A percentile compares a stretch with the other conserved stretches of the same genome.
phyloP scores from a whole-genome alignment of 2,329 filamentous ascomycete species.

The Septoria linicola region DNA sequence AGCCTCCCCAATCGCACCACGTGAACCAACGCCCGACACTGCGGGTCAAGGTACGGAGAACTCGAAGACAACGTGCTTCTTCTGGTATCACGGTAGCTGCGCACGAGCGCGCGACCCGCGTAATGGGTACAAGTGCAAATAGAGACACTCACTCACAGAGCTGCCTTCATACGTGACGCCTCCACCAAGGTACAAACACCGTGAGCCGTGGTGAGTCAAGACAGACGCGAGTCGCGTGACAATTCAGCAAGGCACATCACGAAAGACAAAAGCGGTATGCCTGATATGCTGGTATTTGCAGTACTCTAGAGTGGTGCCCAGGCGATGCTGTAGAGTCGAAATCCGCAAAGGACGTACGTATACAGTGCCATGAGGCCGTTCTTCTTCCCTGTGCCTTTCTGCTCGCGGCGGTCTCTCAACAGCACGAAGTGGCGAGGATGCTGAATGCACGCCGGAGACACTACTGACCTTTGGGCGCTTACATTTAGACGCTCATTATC shows the following conservation, averaged over 20 bases:
- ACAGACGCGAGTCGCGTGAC: too few species aligned
- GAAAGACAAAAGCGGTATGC: too few species aligned
- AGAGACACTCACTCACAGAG: slow-evolving; percentile 18
- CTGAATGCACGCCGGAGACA: too few species aligned
- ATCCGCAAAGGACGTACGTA: not conserved
- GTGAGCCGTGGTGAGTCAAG: too few species aligned
- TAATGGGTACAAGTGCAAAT: slow-evolving; percentile 8
- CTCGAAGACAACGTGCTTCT: slow-evolving; percentile 18
- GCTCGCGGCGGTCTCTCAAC: too few species aligned
- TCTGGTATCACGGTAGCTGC: slow-evolving; percentile 28
- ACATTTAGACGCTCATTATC: not conserved
- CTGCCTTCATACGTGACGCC: slow-evolving; percentile 18
- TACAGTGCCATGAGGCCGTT: too few species aligned
- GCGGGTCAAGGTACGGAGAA: not conserved
- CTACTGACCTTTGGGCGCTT: too few species aligned
- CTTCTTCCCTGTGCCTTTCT: too few species aligned
- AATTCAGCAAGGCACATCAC: too few species aligned
- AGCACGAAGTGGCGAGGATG: too few species aligned
- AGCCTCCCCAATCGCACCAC: not conserved
- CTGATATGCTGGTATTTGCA: too few species aligned
- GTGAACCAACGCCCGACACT: not conserved
- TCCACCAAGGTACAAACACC: slow-evolving; percentile 24
- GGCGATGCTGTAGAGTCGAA: slow-evolving; percentile 19
- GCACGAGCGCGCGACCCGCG: slow-evolving; percentile 5
- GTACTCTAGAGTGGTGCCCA: slow-evolving; percentile 26